A percentile compares a stretch with the other conserved stretches of the same genome.
These are phyloP conservation scores for Aureobasidium sp. DNA, from an alignment of 2,329 filamentous ascomycete genomes.

Conservation along the genomic window DNA sequence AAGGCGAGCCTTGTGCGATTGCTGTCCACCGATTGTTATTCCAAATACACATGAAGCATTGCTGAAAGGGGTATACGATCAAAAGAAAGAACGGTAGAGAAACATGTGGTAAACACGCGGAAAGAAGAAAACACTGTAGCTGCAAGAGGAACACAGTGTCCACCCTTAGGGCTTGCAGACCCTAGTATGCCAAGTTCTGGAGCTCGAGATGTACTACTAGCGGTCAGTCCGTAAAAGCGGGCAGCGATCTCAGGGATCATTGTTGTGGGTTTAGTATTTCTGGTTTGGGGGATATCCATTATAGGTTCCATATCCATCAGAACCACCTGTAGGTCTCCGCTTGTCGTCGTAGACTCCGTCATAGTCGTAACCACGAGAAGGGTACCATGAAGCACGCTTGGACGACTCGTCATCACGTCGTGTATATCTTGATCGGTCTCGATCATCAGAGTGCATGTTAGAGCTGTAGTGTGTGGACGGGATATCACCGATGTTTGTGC, in stretches of 20 bases:
- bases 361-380: conserved; percentile 2
- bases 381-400: not conserved
- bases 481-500: conserved; percentile 18
- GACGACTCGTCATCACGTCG: not conserved
- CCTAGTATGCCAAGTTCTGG: not conserved
- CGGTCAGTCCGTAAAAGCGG: too few relatives aligned
- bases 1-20: not conserved
- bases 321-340: not conserved
- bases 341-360: conserved; percentile 6
- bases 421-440: conserved; percentile 7
- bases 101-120: not conserved
- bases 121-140: not conserved
- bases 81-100: not conserved
- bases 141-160: not conserved
- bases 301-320: conserved; percentile 15
- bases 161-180: too few relatives aligned
- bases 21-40: not conserved
- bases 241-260: not conserved
- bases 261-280: not conserved
- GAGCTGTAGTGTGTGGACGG: conserved; percentile 17
- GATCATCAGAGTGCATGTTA: conserved; percentile 17
- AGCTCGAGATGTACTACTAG: not conserved
- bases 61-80: not conserved
- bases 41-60: not conserved
- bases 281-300: not conserved